phyloP scores from a whole-genome alignment of 768 basidiomycete species.

The Rhodotorula graminis region DNA sequence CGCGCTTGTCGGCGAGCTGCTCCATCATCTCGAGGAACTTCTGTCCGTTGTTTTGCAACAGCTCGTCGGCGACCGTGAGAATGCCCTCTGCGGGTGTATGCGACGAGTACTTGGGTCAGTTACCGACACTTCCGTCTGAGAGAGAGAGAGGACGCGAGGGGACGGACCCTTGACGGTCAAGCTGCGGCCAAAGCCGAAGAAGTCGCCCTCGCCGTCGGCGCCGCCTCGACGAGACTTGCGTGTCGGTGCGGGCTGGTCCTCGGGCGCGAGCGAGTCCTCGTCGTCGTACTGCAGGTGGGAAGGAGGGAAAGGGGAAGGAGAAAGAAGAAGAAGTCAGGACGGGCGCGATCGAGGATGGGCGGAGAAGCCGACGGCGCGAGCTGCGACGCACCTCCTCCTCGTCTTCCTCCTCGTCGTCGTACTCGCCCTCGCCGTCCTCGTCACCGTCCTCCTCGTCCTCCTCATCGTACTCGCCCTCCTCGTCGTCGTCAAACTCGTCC shows the following conservation, averaged over 20 bases:
- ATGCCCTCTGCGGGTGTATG: constrained; percentile 65
- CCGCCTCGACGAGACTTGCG: constrained; percentile 25
- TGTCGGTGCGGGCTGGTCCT: constrained; percentile 14
- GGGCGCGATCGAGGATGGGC: no score
- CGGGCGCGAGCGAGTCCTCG: constrained; percentile 9
- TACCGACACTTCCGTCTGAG: constrained; percentile 7
- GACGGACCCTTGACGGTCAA: constrained; percentile 62
- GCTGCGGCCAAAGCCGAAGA: constrained; percentile 62
- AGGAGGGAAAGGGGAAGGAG: not conserved
- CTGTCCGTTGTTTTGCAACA: constrained; percentile 95
- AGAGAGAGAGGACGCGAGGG: not conserved
- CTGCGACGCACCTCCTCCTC: constrained; percentile 29
- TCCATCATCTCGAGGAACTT: constrained; percentile 99
- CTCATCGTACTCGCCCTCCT: constrained; percentile 59
- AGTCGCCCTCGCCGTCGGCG: constrained; percentile 35
- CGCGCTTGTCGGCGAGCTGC: constrained; percentile 86
- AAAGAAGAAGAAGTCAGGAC: no score
- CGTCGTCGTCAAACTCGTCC: constrained; percentile 50
- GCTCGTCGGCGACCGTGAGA: constrained; percentile 95
- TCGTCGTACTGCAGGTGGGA: constrained; percentile 26
- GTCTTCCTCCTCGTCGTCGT: constrained; percentile 55
- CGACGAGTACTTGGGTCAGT: constrained; percentile 19
- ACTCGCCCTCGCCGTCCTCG: constrained; percentile 60
- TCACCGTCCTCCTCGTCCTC: constrained; percentile 69
- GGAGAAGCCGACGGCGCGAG: no score